A percentile compares a stretch with the other conserved stretches of the same genome.
Evolutionary conservation across 2,329 filamentous ascomycete genomes (phyloP).

Genomic region (Aspergillus sp.): DNA sequence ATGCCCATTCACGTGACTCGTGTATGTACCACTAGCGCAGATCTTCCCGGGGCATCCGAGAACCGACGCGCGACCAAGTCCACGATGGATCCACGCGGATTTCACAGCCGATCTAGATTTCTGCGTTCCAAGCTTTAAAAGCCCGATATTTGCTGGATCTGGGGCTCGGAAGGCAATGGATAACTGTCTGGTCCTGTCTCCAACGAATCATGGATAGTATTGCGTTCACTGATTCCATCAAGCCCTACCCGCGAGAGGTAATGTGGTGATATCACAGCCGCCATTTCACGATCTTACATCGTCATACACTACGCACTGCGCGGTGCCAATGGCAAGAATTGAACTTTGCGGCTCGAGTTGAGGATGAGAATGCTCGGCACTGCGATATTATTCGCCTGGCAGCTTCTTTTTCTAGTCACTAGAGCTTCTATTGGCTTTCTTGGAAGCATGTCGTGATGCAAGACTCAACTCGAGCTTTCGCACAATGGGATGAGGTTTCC

Average conservation of each 20-base stretch:
- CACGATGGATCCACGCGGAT: not conserved
- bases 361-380: conserved; percentile 7
- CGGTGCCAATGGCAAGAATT: conserved; percentile 2
- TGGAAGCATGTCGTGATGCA: conserved; percentile 25
- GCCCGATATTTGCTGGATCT: not conserved
- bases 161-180: not conserved
- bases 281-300: conserved; percentile 11
- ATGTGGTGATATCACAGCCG: conserved; percentile 25
- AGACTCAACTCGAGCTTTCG: conserved; percentile 16
- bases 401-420: not conserved
- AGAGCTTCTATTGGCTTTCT: conserved; percentile 13
- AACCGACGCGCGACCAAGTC: not conserved
- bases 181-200: not conserved
- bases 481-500: conserved; percentile 2
- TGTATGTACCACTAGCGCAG: not conserved
- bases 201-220: conserved; percentile 10
- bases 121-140: not conserved
- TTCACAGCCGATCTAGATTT: conserved; percentile 1
- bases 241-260: not conserved
- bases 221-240: not conserved
- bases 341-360: not conserved
- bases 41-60: not conserved
- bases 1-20: not conserved
- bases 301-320: conserved; percentile 1
- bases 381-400: not conserved